These are phyloP conservation scores for Phyllosticta citriasiana DNA, from an alignment of 2,329 filamentous ascomycete genomes.

Conservation along the genomic window DNA sequence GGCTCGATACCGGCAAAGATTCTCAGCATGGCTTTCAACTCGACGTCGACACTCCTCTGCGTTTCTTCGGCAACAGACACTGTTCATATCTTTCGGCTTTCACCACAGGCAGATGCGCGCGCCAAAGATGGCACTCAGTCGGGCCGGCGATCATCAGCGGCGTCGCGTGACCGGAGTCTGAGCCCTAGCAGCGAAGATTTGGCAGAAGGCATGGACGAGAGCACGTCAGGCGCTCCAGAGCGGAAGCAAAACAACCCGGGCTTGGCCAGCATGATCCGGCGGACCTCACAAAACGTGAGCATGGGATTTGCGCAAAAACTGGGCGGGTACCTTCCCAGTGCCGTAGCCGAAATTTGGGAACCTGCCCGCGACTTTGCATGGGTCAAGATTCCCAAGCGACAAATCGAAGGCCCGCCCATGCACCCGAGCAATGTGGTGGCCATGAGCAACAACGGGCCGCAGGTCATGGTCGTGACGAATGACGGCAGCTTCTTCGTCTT, in stretches of 20 bases:
- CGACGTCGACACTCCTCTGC: slow-evolving; percentile 82
- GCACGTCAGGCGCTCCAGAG: slow-evolving; percentile 21
- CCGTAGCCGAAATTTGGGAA: slow-evolving; percentile 97
- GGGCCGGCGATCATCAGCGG: slow-evolving; percentile 14
- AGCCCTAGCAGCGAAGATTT: slow-evolving; percentile 31
- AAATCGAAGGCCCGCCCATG: slow-evolving; percentile 13
- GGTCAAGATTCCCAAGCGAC: slow-evolving; percentile 73
- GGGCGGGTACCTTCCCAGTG: slow-evolving; percentile 83
- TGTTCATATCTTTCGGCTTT: slow-evolving; percentile 85
- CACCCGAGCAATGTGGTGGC: slow-evolving; percentile 61
- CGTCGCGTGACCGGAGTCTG: slow-evolving; percentile 31
- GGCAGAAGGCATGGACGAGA: slow-evolving; percentile 33
- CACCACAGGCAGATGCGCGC: neutral
- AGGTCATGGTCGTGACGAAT: slow-evolving; percentile 96
- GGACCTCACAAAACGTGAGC: slow-evolving; percentile 88
- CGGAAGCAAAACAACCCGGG: slow-evolving; percentile 53
- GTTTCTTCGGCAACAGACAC: slow-evolving; percentile 96
- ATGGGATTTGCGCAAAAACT: slow-evolving; percentile 81
- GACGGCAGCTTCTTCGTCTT: slow-evolving; percentile 94
- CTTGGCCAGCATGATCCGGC: slow-evolving; percentile 81
- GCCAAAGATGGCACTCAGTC: slow-evolving; percentile 15
- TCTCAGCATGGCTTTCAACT: slow-evolving; percentile 98
- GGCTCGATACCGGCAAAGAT: slow-evolving; percentile 94
- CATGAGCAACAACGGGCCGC: slow-evolving; percentile 87
- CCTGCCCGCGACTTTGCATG: slow-evolving; percentile 90